These are phyloP conservation scores for Somion occarium DNA, from an alignment of 1,284 basidiomycete genomes.

Conservation along the genomic window DNA sequence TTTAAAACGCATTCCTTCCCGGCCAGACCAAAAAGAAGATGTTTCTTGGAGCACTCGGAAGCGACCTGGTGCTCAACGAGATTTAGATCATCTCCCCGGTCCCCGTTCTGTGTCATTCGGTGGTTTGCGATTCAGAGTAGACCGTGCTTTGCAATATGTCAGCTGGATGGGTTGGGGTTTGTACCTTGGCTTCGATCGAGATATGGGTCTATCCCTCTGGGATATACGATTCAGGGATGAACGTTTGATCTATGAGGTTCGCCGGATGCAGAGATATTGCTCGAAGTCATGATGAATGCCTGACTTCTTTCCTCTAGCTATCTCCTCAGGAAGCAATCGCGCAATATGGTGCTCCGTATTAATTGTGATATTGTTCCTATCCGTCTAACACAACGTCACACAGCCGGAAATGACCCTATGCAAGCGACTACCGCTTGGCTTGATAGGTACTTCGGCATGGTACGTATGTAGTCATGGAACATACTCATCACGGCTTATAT, in stretches of 20 bases:
- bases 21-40: slow-evolving; percentile 28
- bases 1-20: slow-evolving; percentile 36
- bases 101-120: slow-evolving; percentile 56
- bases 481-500: background rate
- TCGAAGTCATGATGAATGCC: background rate
- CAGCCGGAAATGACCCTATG: slow-evolving; percentile 61
- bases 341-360: slow-evolving; percentile 43
- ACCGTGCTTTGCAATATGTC: slow-evolving; percentile 47
- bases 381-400: background rate
- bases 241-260: slow-evolving; percentile 63
- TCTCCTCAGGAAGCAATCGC: slow-evolving; percentile 57
- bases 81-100: slow-evolving; percentile 58
- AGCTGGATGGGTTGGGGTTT: slow-evolving; percentile 65
- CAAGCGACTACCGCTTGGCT: slow-evolving; percentile 62
- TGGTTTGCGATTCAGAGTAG: slow-evolving; percentile 54
- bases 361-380: background rate
- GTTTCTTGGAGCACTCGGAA: slow-evolving; percentile 45
- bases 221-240: slow-evolving; percentile 60
- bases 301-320: slow-evolving; percentile 31
- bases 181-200: slow-evolving; percentile 59
- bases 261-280: background rate
- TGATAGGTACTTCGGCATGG: slow-evolving; percentile 64
- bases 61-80: slow-evolving; percentile 34
- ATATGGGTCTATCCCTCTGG: slow-evolving; percentile 66
- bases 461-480: slow-evolving; percentile 8